Evolutionary conservation across 192 early-diverging fungal genomes (phyloP), one percentile per base, ranked within the genome.

Genomic region (Backusella psychrophila): DNA sequence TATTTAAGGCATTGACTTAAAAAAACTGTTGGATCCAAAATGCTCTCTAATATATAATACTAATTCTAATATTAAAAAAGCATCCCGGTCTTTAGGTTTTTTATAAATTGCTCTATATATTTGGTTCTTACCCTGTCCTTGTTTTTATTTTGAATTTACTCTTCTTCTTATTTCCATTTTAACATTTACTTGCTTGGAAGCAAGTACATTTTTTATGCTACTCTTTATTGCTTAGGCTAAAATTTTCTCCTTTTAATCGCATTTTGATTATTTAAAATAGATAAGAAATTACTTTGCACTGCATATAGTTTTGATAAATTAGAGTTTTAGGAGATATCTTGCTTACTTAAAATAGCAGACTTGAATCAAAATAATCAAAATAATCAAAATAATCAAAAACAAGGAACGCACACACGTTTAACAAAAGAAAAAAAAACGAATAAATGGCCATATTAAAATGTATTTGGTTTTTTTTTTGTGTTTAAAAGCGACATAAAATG

Each of bases 401-500:
- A 53, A n/a, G 52, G 17, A 53, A 53, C 17, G 21, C n/a, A 21
- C 52, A 53, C 17, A 21, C 42, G 5, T 44, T 44, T 15, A 41
- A 49, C 46, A 53, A 53, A 21, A 53, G 21, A 21, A 21, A 53
- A 21, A 53, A 53, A 53, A 21, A 17, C n/a, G 52, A 19, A 15
- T 53, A 53, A 53, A 53, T 21, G 52, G 52, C 52, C 52, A 53
- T 53, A 53, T 53, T 53, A 53, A 53, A 53, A 53, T 53, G 52
- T 53, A 53, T 53, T 53, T 53, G 52, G 52, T 19, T 21, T 53
- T 53, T n/a, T 52, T 53, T 53, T 53, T 53, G 17, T n/a, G 49
- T 53, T 53, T 53, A 53, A 53, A 39, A 53, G 52, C 52, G 52
- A 53, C 52, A 53, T 53, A 53, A 53, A 53, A 53, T 53, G 52